These are phyloP conservation scores for Clonostachys rhizophaga DNA, from an alignment of 2,329 filamentous ascomycete species.

Conservation along the genomic window DNA sequence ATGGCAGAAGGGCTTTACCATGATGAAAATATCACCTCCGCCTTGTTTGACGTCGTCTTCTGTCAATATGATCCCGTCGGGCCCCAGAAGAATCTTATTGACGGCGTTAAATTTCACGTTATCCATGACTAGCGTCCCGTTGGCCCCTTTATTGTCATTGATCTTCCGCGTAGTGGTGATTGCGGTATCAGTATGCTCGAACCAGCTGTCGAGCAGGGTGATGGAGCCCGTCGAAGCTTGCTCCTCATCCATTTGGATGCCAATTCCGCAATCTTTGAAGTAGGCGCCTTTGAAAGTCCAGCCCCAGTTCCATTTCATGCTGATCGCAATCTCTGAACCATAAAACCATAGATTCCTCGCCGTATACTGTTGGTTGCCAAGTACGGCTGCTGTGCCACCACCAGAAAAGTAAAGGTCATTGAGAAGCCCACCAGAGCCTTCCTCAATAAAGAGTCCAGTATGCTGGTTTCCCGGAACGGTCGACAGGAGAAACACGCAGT, in stretches of 20 bases:
- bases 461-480: conserved; percentile 39
- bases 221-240: conserved; percentile 63
- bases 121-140: conserved; percentile 39
- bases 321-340: conserved; percentile 60
- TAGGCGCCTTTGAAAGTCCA: conserved; percentile 67
- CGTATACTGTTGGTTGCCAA: conserved; percentile 70
- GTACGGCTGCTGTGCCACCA: conserved; percentile 51
- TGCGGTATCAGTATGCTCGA: conserved; percentile 62
- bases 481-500: conserved; percentile 50
- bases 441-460: conserved; percentile 57
- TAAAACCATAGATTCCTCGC: conserved; percentile 65
- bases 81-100: conserved; percentile 17
- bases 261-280: conserved; percentile 60
- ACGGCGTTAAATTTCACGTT: conserved; percentile 35
- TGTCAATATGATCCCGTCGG: conserved; percentile 10
- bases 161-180: conserved; percentile 55
- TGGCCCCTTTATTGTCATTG: conserved; percentile 21
- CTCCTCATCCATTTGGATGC: conserved; percentile 60
- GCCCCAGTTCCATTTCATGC: conserved; percentile 72
- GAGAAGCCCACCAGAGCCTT: conserved; percentile 62
- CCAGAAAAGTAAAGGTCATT: conserved; percentile 68
- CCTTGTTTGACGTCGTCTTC: conserved; percentile 4
- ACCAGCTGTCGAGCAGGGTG: conserved; percentile 68
- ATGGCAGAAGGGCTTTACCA: conserved; percentile 8
- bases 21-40: conserved; percentile 12